Conservation (phyloP, 2,329 filamentous ascomycete species). For the Colletotrichum sp. region DNA sequence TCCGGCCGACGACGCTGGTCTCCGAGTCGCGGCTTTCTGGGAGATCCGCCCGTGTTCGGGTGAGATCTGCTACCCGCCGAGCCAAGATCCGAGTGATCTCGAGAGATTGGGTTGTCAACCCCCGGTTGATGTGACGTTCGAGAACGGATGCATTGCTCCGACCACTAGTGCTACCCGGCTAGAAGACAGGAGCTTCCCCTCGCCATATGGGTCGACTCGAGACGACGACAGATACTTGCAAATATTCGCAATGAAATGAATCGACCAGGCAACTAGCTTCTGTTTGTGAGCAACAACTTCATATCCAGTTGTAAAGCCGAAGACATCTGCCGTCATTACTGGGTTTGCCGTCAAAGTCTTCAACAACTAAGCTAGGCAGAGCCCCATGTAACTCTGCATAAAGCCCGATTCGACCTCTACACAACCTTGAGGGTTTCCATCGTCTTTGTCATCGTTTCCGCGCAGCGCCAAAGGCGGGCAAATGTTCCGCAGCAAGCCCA, state of each 20-base stretch:
- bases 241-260: not conserved
- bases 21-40: not conserved
- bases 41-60: not conserved
- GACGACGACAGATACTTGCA: not conserved
- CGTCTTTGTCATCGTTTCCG: not conserved
- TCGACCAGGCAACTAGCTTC: not conserved
- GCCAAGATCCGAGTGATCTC: not conserved
- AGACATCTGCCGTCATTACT: not conserved
- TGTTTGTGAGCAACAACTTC: not conserved
- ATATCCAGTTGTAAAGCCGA: not conserved
- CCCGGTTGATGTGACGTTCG: not conserved
- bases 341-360: not conserved
- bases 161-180: not conserved
- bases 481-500: not conserved
- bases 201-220: not conserved
- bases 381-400: not conserved
- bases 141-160: not conserved
- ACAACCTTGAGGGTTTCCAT: not conserved
- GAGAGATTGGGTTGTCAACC: not conserved
- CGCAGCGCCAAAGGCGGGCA: not conserved
- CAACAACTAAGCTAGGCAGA: not conserved
- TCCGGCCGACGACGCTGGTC: not conserved
- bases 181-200: not conserved
- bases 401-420: not conserved
- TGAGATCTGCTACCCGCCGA: not conserved